Evolutionary conservation across 164 flowering plant genomes (phyloP), one percentile per base, ranked within the genome.

Genomic region (Nymphaea colorata): DNA sequence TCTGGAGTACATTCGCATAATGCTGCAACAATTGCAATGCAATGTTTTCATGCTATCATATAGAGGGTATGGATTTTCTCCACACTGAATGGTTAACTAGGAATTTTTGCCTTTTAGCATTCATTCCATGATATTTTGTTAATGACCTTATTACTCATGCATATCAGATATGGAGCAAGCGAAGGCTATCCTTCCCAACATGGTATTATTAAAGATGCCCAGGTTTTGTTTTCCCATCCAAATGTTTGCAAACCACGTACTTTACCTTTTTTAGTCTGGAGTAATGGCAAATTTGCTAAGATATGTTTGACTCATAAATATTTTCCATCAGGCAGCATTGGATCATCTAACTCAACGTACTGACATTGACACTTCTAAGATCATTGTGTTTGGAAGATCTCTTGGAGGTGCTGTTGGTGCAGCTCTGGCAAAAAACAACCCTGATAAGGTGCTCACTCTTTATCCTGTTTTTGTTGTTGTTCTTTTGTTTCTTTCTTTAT

Each of bases 371-470:
- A 84, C 93, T 41, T 82, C 90, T 67, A 86, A 87, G 70, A 89
- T 95, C 74, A 76, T 92, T 76, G 97, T 95, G 47, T 95, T 92
- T 77, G 99, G 99, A 71, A 86, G 99, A 75, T 92, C 98, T 64
- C 96, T 95, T 70, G 99, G 99, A 62, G 99, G 99, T 76, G 99
- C 99, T 47, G 99, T 95, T 75, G 98, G 99, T 71, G 76, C 99
- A 66, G 84, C 81, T 41, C 82, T 95, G 57, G 69, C 96, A 43
- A 90, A 79, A 77, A 89, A 92, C 71, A 95, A 95, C 74, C 98
- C 98, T 65, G 96, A 95, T 61, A 92, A 90, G 97, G 97, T 91
- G 64, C 7, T 41, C 7, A 61, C 25, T 90, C 18, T 8, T 41
- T 17, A 11, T 17, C 42, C 41, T 62, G 51, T 3, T 3, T 11